phyloP scores from a whole-genome alignment of 495 filamentous ascomycete species.

The Glarea lozoyensis region DNA sequence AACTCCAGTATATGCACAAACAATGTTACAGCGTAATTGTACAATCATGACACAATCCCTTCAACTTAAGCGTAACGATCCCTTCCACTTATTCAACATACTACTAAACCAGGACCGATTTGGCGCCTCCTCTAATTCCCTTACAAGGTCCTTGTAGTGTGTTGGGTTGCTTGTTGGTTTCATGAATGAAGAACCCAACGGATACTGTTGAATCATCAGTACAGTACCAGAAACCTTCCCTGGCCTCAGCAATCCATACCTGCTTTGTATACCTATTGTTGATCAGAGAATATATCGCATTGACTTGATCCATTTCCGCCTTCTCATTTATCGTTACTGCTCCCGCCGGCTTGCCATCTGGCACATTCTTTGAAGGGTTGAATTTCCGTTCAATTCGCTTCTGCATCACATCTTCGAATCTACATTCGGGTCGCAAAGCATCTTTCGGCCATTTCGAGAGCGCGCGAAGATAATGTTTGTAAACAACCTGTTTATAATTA shows the following conservation, averaged over 20 bases:
- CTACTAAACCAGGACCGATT: slow-evolving; percentile 47
- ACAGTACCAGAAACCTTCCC: background rate
- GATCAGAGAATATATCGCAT: slow-evolving; percentile 67
- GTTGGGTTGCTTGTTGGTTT: slow-evolving; percentile 64
- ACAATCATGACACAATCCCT: background rate
- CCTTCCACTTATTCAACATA: slow-evolving; percentile 48
- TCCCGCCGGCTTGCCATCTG: slow-evolving; percentile 26
- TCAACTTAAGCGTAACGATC: slow-evolving; percentile 52
- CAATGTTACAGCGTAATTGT: background rate
- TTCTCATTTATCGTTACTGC: slow-evolving; percentile 21
- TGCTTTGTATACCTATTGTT: slow-evolving; percentile 61
- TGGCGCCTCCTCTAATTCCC: slow-evolving; percentile 66
- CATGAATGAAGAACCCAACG: slow-evolving; percentile 49
- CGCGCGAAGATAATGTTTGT: slow-evolving; percentile 53
- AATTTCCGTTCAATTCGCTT: slow-evolving; percentile 42
- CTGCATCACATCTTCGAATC: slow-evolving; percentile 62
- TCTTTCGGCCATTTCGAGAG: slow-evolving; percentile 74
- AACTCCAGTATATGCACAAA: slow-evolving; percentile 15
- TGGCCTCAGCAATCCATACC: slow-evolving; percentile 25
- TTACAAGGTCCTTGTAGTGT: slow-evolving; percentile 64
- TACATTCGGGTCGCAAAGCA: slow-evolving; percentile 64
- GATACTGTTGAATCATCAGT: slow-evolving; percentile 42
- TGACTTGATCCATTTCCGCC: slow-evolving; percentile 49
- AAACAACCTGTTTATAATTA: slow-evolving; percentile 25
- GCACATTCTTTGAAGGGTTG: slow-evolving; percentile 12